These are phyloP conservation scores for Cercophora scortea DNA, from an alignment of 495 filamentous ascomycete species.

Conservation along the genomic window DNA sequence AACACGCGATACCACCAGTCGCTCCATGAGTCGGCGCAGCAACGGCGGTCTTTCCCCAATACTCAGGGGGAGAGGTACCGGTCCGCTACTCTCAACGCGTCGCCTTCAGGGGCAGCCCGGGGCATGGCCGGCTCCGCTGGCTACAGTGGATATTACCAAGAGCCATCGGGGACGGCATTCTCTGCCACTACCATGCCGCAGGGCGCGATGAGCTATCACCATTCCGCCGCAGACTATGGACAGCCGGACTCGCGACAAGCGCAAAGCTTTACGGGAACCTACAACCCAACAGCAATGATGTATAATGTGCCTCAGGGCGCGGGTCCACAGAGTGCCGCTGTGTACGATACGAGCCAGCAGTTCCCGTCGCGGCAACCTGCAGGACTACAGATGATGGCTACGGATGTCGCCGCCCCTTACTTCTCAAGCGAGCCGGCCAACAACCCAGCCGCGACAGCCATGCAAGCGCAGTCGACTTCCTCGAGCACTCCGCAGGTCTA, in stretches of 20 bases:
- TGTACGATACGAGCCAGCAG: conserved; percentile 73
- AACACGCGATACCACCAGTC: conserved; percentile 35
- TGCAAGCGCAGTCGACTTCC: conserved; percentile 31
- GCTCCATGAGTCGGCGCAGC: conserved; percentile 32
- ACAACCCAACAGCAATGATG: conserved; percentile 56
- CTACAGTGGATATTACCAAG: conserved; percentile 52
- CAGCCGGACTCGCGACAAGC: conserved; percentile 42
- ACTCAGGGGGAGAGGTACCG: conserved; percentile 41
- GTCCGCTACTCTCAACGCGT: conserved; percentile 34
- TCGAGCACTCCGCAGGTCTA: conserved; percentile 38
- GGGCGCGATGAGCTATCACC: conserved; percentile 44
- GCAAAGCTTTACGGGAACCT: conserved; percentile 38
- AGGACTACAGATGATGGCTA: conserved; percentile 70
- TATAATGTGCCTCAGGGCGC: conserved; percentile 70
- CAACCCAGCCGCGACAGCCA: conserved; percentile 45
- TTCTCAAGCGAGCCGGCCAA: conserved; percentile 66
- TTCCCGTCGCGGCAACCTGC: conserved; percentile 74
- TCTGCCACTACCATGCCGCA: conserved; percentile 37
- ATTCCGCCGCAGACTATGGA: conserved; percentile 36
- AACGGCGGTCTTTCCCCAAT: conserved; percentile 33
- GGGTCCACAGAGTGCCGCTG: conserved; percentile 46
- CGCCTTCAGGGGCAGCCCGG: conserved; percentile 29
- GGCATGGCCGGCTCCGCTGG: conserved; percentile 37
- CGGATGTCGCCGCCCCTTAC: conserved; percentile 63
- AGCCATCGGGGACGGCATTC: conserved; percentile 40